phyloP scores from a whole-genome alignment of 148 eudicot genomes.

The Linanthus parryae region DNA sequence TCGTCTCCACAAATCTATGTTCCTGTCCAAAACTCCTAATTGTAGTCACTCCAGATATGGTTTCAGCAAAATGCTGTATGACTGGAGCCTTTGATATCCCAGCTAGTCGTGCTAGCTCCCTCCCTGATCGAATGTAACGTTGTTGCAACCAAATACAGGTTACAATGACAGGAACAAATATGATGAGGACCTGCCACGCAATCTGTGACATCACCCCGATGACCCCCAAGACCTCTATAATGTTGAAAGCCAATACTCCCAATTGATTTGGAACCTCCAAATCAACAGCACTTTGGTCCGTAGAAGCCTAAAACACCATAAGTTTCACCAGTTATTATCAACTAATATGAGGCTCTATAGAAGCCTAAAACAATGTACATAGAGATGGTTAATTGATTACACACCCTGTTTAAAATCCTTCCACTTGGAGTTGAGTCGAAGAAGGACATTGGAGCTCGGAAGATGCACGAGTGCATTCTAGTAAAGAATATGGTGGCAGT shows the following conservation, averaged over 20 bases:
- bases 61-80: too few species aligned
- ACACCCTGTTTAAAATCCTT: conserved; percentile 49
- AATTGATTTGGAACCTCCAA: conserved; percentile 25
- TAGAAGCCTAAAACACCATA: conserved; percentile 52
- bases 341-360: too few species aligned
- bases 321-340: too few species aligned
- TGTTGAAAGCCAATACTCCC: conserved; percentile 26
- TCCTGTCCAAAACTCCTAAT: too few species aligned
- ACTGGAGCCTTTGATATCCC: too few species aligned
- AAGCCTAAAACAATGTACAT: background rate
- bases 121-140: too few species aligned
- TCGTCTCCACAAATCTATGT: too few species aligned
- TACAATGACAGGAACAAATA: conserved; percentile 44
- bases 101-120: too few species aligned
- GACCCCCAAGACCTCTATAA: conserved; percentile 44
- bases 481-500: conserved; percentile 49
- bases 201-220: conserved; percentile 51
- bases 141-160: conserved; percentile 41
- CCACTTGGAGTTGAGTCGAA: conserved; percentile 67
- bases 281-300: conserved; percentile 57
- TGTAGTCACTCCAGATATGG: too few species aligned
- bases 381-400: too few species aligned
- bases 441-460: conserved; percentile 65
- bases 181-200: conserved; percentile 53
- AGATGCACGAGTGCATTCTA: conserved; percentile 49